Conservation (phyloP, 2,329 filamentous ascomycete genomes). For the Ilyonectria sp. region DNA sequence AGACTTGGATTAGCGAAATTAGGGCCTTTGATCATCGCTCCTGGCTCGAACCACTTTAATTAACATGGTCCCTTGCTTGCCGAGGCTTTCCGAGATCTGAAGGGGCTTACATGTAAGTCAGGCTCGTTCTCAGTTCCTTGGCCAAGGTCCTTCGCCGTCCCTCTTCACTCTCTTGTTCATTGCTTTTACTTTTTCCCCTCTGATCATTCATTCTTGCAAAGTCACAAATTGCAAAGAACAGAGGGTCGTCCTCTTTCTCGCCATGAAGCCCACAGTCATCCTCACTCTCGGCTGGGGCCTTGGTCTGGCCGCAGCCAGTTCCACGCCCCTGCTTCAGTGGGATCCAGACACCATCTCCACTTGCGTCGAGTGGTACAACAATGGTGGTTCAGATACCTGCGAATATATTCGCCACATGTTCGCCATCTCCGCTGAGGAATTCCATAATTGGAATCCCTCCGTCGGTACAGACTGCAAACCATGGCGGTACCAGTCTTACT, state of each 20-base stretch:
- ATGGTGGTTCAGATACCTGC: not conserved
- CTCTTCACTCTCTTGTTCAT: not conserved
- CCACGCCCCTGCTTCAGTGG: not conserved
- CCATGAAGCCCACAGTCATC: slow-evolving; percentile 1
- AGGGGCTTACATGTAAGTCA: not conserved
- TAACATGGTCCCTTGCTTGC: not conserved
- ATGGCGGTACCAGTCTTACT: slow-evolving; percentile 28
- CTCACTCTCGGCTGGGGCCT: slow-evolving; percentile 2
- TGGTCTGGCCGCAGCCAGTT: slow-evolving; percentile 5
- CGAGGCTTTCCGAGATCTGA: not conserved
- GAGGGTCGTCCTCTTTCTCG: not conserved
- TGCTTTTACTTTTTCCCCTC: not conserved
- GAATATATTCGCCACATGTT: not conserved
- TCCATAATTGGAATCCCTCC: slow-evolving; percentile 29
- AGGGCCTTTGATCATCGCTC: not conserved
- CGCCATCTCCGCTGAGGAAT: slow-evolving; percentile 14
- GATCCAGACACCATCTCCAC: slow-evolving; percentile 8
- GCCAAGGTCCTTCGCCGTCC: not conserved
- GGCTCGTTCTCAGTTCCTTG: not conserved
- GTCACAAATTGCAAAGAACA: not conserved
- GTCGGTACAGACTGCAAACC: slow-evolving; percentile 29
- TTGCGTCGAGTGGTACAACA: slow-evolving; percentile 10
- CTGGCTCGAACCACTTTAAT: not conserved
- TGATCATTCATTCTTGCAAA: not conserved
- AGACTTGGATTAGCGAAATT: not conserved